Evolutionary conservation across 768 basidiomycete species (phyloP), one percentile per base, ranked within the genome.

Genomic region (Leccinum fibrillosum): DNA sequence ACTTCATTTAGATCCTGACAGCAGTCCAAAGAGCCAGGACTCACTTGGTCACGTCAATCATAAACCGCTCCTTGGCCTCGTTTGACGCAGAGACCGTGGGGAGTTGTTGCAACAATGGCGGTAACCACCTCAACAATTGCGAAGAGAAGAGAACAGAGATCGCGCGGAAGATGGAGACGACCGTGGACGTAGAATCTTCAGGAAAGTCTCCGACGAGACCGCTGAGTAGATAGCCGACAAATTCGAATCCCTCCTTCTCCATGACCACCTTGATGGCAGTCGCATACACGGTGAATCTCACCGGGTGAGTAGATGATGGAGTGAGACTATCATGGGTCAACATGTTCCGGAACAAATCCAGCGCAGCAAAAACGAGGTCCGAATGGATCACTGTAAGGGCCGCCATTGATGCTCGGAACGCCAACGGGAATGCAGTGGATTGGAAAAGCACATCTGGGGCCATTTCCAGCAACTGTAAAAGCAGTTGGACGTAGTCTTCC

Each of bases 401-500:
- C 11, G 87, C 82, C 77, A 96, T 82, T 30, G 85, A 76, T 47
- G 86, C 85, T 35, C 84, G 82, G 75, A 97, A 90, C 10, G 89
- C 88, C 51, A 86, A 70, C 5, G 90, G 85, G 73, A 98, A 91
- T 12, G 84, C 80, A 6, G 88, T 76, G 2, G 92, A 91, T 59
- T 85, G 78, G 75, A 96, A 89, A 62, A 94, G 83, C 45, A 91
- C 75, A 53, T 89, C 85, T 5, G 96, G 92, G 0, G 82, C 78
- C 62, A 80, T 74, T 45, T 86, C 82, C 51, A 87, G 72, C 66
- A 94, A 76, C 62, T 86, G 85, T 54, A 86, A 72, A 13, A 93
- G 74, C 74, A 94, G 80, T 61, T 92, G 94, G 53, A 94, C 69
- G 64, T 95, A 98, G 69, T 99, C 97, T 71, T 98, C 96, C 66